Percentiles rank a stretch among this genome's conserved stretches.
Conservation (phyloP, 176 grass and related monocot species). For the Rhipidocladum racemiflorum region DNA sequence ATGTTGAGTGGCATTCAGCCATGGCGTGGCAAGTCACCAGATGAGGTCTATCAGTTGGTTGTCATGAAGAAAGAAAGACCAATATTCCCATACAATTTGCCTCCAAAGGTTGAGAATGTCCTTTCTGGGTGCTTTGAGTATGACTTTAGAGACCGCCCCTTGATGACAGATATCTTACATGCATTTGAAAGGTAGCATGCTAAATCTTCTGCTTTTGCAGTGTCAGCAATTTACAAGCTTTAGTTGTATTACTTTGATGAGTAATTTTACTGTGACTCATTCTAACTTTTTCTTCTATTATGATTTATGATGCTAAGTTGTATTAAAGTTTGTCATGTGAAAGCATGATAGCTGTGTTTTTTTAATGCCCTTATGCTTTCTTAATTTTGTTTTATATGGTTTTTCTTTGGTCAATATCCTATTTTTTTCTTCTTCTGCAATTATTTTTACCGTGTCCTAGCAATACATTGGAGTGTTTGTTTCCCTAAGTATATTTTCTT, state of each 20-base stretch:
- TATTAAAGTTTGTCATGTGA: background rate
- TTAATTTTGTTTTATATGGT: background rate
- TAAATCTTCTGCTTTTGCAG: background rate
- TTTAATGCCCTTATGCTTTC: background rate
- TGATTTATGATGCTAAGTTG: background rate
- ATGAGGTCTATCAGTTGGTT: constrained; percentile 92
- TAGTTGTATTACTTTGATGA: constrained; percentile 4
- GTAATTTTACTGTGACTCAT: background rate
- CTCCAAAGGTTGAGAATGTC: constrained; percentile 60
- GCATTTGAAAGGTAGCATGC: constrained; percentile 70
- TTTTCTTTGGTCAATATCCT: background rate
- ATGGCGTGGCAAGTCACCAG: constrained; percentile 70
- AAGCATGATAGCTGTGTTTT: background rate
- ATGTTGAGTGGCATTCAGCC: constrained; percentile 86
- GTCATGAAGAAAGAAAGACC: constrained; percentile 84
- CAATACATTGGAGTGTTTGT: background rate
- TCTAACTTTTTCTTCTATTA: background rate
- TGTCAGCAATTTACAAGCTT: background rate
- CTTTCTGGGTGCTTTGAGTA: constrained; percentile 81
- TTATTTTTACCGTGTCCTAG: background rate
- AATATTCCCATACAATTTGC: constrained; percentile 61
- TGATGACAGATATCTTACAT: constrained; percentile 70
- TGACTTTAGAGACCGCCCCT: constrained; percentile 73
- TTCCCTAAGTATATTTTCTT: background rate
- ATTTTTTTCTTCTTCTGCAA: background rate